Conservation (phyloP, 805 yeast genomes). For the Suhomyces tanzawaensis region DNA sequence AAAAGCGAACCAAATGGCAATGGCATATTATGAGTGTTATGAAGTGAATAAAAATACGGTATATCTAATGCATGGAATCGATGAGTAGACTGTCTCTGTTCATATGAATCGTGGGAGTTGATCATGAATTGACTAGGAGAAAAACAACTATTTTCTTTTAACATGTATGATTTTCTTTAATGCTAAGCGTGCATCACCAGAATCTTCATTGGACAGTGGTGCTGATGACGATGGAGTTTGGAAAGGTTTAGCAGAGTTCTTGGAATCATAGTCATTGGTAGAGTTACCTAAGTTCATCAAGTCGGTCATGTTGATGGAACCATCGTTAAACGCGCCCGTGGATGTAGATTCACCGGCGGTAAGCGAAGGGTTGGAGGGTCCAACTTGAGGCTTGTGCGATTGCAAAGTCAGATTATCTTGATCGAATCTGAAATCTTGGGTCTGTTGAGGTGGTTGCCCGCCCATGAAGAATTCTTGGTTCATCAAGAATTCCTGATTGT, state of each 20-base stretch:
- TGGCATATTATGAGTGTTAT: too few species aligned
- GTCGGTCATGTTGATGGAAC: slow-evolving; percentile 15
- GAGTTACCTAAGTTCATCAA: slow-evolving; percentile 15
- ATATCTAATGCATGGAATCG: slow-evolving; percentile 3
- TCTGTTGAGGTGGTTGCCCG: not conserved
- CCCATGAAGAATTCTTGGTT: slow-evolving; percentile 29
- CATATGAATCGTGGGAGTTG: slow-evolving; percentile 7
- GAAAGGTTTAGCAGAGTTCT: not conserved
- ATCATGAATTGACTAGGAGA: slow-evolving; percentile 3
- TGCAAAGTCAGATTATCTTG: not conserved
- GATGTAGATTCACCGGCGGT: not conserved
- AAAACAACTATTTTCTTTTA: slow-evolving; percentile 17
- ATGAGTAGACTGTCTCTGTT: slow-evolving; percentile 1
- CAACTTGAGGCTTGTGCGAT: slow-evolving; percentile 4
- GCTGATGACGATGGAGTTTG: slow-evolving; percentile 1
- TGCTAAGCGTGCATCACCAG: slow-evolving; percentile 38
- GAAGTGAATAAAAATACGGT: not conserved
- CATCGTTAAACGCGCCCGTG: not conserved
- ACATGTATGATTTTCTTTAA: slow-evolving; percentile 35
- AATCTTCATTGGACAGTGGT: slow-evolving; percentile 19
- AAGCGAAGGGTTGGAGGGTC: not conserved
- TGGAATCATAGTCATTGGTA: not conserved
- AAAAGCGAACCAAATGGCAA: too few species aligned
- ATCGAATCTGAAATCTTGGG: slow-evolving; percentile 4
- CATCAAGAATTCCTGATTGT: slow-evolving; percentile 17